These are phyloP conservation scores for Xylogone sp. DNA, from an alignment of 2,329 filamentous ascomycete species.

Conservation along the genomic window DNA sequence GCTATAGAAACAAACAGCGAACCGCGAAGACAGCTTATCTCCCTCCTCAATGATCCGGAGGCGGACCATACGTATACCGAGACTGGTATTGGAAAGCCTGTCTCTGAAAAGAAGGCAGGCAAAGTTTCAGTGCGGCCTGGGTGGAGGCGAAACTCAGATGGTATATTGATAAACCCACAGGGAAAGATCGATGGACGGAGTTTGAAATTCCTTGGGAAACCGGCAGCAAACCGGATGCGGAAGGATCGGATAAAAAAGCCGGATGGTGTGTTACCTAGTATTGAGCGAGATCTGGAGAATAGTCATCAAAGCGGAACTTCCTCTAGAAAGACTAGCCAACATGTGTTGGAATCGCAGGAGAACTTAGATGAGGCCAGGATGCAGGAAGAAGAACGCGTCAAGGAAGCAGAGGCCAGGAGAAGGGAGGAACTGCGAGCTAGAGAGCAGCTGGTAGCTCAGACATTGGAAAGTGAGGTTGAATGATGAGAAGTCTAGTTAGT, in stretches of 20 bases:
- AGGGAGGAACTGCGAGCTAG: background rate
- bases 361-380: background rate
- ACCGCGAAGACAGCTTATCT: background rate
- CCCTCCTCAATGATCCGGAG: background rate
- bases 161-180: constrained; percentile 1
- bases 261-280: constrained; percentile 2
- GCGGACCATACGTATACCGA: background rate
- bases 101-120: background rate
- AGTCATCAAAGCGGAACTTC: background rate
- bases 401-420: background rate
- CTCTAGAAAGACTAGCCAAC: too few relatives aligned
- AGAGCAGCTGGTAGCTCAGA: background rate
- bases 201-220: background rate
- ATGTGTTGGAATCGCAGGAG: too few relatives aligned
- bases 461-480: background rate
- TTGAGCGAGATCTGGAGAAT: constrained; percentile 1
- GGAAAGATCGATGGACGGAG: constrained; percentile 9
- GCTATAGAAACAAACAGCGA: background rate
- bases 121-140: background rate
- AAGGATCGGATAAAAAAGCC: background rate
- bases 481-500: background rate
- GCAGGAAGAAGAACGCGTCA: background rate
- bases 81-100: background rate
- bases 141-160: constrained; percentile 4
- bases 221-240: background rate